Percentiles rank a stretch among this genome's conserved stretches.
Conservation (phyloP, 306 rosid genomes). For the Benincasa hispida region DNA sequence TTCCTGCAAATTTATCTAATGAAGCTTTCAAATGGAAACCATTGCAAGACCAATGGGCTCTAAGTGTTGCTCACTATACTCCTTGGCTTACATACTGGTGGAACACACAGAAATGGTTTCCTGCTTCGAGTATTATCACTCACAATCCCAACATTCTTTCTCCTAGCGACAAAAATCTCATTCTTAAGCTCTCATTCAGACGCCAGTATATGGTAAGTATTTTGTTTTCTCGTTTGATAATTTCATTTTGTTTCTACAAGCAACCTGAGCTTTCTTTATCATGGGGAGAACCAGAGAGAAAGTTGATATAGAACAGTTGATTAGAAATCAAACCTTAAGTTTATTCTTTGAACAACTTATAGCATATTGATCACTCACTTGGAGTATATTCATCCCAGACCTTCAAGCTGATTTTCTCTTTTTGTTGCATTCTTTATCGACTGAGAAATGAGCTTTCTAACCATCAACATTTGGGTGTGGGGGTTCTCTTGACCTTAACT, state of each 20-base stretch:
- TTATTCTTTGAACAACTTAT: neutral
- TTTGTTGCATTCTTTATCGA: no score
- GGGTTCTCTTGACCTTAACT: no score
- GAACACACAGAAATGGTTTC: constrained; percentile 85
- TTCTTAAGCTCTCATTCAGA: neutral
- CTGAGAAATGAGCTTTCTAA: no score
- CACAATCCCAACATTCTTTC: constrained; percentile 16
- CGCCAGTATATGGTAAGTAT: constrained; percentile 8
- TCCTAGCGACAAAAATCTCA: constrained; percentile 27
- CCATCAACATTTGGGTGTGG: no score
- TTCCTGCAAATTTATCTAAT: constrained; percentile 50
- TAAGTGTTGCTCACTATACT: constrained; percentile 46
- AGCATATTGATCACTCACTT: neutral
- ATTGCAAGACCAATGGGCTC: constrained; percentile 61
- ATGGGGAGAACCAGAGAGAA: neutral
- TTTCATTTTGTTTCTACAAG: neutral
- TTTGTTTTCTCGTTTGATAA: neutral
- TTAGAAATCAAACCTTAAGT: neutral
- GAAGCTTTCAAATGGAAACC: constrained; percentile 25
- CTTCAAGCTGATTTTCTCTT: no score
- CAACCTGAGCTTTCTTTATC: neutral
- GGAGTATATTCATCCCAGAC: no score
- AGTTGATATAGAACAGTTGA: neutral
- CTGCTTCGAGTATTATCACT: constrained; percentile 18
- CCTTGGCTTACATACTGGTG: constrained; percentile 95